Evolutionary conservation across 2,329 filamentous ascomycete species (phyloP), one percentile per base, ranked within the genome.

Genomic region (Pseudogymnoascus sp.): DNA sequence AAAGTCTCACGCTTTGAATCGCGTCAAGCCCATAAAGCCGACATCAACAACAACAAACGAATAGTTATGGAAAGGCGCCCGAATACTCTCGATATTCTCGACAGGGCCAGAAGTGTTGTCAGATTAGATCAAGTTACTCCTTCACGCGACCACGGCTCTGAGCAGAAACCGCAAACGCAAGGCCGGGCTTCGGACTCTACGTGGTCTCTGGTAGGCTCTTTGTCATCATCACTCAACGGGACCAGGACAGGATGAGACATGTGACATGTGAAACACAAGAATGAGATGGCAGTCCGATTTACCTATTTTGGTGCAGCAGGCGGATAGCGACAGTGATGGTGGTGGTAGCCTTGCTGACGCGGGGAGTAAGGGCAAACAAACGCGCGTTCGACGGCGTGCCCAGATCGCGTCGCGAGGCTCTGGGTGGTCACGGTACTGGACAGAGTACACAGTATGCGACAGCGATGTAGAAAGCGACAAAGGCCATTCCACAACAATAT

Each of bases 71-170:
- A 19, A 56, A 56, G 6, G 1, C 15, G 7, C 46, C 4, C 2
- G 46, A 29, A 53, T 11, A 53, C 31, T 31, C 26, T 31, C 46
- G 7, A 31, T 31, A 31, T 3, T 78, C 75, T 6, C 74, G 68
- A 13, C 77, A 76, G 2, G 65, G 64, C 21, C 17, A 17, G 11
- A 63, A 50, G 44, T 44, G 65, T 70, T 70, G 69, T 72, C 71
- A 72, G 70, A 72, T 72, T 72, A 72, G 71, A 72, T 72, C 70
- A 72, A 72, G 71, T 72, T 67, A 62, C 26, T 67, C 68, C 70
- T 65, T 70, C 69, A 70, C 63, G 33, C 40, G 64, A 64, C 65
- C 50, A 63, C 46, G 31, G 63, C 63, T 29, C 5, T 40, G 35
- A 42, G 21, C n/a, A 35, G 60, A 63, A 65, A 62, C 64, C 64